Evolutionary conservation across 139 green algal species (phyloP).

Genomic region (Haematococcus sp.): DNA sequence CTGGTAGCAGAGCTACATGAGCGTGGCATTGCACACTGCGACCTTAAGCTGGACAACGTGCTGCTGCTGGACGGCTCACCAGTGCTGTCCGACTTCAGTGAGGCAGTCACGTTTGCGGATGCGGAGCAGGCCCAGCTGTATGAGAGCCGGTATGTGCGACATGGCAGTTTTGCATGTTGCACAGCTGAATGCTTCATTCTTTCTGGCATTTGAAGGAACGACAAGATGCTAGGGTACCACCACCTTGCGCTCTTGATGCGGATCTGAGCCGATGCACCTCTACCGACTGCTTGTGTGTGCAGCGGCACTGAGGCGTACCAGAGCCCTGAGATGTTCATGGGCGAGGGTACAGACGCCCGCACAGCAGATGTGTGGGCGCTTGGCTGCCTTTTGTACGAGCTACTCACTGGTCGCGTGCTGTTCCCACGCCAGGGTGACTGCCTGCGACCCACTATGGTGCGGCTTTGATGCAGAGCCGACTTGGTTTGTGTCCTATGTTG

Average conservation of each 20-base stretch:
- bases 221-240: too few relatives aligned
- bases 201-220: too few relatives aligned
- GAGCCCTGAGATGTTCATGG: constrained; percentile 25
- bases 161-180: not conserved
- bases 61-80: constrained; percentile 18
- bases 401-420: constrained; percentile 65
- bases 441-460: constrained; percentile 4
- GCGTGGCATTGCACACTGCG: constrained; percentile 34
- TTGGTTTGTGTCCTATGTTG: too few relatives aligned
- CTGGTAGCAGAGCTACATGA: constrained; percentile 30
- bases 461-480: too few relatives aligned
- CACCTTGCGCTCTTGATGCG: not conserved
- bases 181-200: not conserved
- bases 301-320: constrained; percentile 30
- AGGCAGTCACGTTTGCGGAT: constrained; percentile 5
- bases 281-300: not conserved
- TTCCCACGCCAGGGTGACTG: constrained; percentile 21
- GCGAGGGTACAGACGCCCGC: constrained; percentile 18
- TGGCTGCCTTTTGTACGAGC: constrained; percentile 82
- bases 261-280: not conserved
- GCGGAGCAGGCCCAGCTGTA: constrained; percentile 1
- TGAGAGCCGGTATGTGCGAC: constrained; percentile 5
- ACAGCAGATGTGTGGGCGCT: constrained; percentile 79
- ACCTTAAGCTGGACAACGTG: constrained; percentile 32
- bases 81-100: constrained; percentile 27